These are phyloP conservation scores for Endothia cerciana DNA, from an alignment of 2,329 filamentous ascomycete genomes.

Conservation along the genomic window DNA sequence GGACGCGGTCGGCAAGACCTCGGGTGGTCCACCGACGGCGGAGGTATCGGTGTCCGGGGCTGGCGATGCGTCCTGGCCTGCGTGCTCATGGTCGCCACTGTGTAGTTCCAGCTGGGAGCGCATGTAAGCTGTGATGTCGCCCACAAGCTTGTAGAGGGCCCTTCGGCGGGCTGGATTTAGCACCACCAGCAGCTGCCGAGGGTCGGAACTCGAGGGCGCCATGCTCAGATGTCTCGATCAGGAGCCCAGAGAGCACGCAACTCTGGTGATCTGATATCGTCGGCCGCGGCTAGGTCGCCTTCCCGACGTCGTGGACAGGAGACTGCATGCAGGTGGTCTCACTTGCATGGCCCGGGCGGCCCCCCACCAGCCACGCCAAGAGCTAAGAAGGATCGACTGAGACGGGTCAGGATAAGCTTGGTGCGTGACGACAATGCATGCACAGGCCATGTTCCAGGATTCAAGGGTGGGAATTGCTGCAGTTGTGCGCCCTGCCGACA, in stretches of 20 bases:
- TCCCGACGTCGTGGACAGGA: background rate
- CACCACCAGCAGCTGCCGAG: slow-evolving; percentile 58
- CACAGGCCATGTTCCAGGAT: no score
- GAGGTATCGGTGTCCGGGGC: background rate
- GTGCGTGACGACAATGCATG: no score
- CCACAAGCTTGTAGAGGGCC: slow-evolving; percentile 54
- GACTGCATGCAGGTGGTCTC: background rate
- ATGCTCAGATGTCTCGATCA: slow-evolving; percentile 38
- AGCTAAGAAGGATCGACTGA: background rate
- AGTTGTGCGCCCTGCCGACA: background rate
- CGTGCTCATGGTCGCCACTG: slow-evolving; percentile 23
- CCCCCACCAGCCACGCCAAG: background rate
- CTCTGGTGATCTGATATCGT: background rate
- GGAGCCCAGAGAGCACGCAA: background rate
- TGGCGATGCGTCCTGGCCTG: background rate
- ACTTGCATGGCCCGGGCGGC: background rate
- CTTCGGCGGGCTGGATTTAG: slow-evolving; percentile 56
- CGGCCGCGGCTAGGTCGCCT: background rate
- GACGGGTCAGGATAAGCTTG: background rate
- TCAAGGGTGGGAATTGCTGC: no score
- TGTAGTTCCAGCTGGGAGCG: slow-evolving; percentile 52
- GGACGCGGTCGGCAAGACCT: slow-evolving; percentile 35
- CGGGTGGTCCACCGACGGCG: slow-evolving; percentile 28
- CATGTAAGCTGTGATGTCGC: slow-evolving; percentile 59
- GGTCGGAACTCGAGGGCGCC: slow-evolving; percentile 59